Conservation (phyloP, 1,284 basidiomycete genomes). For the Tremellales sp. region DNA sequence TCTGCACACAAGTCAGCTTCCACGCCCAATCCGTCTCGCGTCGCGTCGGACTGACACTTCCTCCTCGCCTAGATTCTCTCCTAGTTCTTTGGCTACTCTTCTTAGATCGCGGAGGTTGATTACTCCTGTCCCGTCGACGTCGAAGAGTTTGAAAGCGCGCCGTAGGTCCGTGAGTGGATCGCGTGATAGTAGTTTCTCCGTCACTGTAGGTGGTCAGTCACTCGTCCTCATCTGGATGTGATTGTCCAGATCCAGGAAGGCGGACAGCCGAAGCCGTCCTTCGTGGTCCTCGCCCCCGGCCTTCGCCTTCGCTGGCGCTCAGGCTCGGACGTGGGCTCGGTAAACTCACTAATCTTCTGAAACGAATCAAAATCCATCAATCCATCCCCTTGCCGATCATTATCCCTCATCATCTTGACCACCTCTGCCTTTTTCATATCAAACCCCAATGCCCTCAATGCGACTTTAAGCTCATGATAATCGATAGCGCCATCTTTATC, state of each 20-base stretch:
- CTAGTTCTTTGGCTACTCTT: conserved; percentile 94
- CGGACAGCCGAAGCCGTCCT: neutral
- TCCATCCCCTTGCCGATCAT: conserved; percentile 84
- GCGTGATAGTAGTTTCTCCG: conserved; percentile 82
- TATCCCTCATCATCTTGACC: conserved; percentile 85
- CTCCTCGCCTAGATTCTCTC: conserved; percentile 92
- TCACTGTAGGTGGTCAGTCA: conserved; percentile 62
- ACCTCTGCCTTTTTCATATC: conserved; percentile 98
- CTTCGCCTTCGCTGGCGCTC: neutral
- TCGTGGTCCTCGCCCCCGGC: neutral
- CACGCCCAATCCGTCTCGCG: neutral
- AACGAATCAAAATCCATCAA: conserved; percentile 94
- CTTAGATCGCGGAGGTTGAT: conserved; percentile 87
- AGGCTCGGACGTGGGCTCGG: neutral
- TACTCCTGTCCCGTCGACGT: conserved; percentile 92
- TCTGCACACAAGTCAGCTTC: conserved; percentile 52
- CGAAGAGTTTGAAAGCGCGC: conserved; percentile 92
- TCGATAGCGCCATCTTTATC: conserved; percentile 97
- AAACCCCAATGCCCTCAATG: conserved; percentile 95
- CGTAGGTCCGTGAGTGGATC: conserved; percentile 97
- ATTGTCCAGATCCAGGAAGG: neutral
- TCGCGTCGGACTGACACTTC: conserved; percentile 71
- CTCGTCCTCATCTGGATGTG: neutral
- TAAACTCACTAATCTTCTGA: conserved; percentile 84
- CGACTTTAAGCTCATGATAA: conserved; percentile 98